These are phyloP conservation scores for Trichoderma gamsii DNA, from an alignment of 495 filamentous ascomycete species.

Conservation along the genomic window DNA sequence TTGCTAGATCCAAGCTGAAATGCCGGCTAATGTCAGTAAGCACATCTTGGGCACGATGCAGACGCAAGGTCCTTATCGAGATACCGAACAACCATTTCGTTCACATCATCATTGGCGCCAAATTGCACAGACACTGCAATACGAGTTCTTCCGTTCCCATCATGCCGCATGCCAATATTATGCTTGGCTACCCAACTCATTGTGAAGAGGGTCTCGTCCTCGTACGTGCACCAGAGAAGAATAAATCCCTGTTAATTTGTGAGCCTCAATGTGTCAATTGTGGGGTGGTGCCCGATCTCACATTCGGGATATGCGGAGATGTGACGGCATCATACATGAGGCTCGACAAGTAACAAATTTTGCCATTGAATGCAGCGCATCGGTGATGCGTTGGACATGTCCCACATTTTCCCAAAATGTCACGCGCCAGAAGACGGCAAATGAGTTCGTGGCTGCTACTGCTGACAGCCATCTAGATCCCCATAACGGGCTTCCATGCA, in stretches of 20 bases:
- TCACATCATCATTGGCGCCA: neutral
- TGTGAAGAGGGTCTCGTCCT: neutral
- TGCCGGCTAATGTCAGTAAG: neutral
- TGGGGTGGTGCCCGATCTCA: neutral
- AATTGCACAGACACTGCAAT: neutral
- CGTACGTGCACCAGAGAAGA: neutral
- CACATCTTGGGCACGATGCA: neutral
- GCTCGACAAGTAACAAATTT: neutral
- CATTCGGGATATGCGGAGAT: neutral
- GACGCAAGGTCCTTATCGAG: neutral
- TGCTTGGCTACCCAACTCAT: neutral
- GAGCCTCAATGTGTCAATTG: neutral
- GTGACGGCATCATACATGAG: neutral
- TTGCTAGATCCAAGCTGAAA: neutral
- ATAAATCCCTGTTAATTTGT: neutral
- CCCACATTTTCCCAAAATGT: neutral
- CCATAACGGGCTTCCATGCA: neutral
- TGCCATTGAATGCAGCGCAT: neutral
- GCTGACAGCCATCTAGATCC: neutral
- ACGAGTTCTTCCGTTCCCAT: neutral
- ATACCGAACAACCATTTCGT: neutral
- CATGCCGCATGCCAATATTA: neutral
- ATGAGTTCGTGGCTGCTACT: neutral
- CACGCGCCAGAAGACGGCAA: neutral
- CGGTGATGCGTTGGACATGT: neutral